phyloP scores from a whole-genome alignment of 257 asterid genomes.

The Leptodermis oblonga region DNA sequence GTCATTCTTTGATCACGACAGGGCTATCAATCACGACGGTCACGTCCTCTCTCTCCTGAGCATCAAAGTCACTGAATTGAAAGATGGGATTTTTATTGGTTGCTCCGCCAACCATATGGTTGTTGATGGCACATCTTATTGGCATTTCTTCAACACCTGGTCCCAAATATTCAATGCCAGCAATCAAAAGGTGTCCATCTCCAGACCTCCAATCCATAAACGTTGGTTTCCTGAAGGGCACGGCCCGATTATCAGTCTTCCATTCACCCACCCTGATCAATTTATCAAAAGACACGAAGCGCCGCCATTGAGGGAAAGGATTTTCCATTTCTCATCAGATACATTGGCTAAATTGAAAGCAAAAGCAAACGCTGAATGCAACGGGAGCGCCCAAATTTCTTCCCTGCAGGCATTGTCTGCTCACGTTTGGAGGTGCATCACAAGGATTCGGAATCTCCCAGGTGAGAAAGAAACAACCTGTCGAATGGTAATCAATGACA shows the following conservation, averaged over 20 bases:
- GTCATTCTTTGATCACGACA: conserved; percentile 27
- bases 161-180: conserved; percentile 16
- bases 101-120: no score
- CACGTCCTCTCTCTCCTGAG: no score
- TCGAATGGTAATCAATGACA: conserved; percentile 16
- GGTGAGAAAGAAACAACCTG: conserved; percentile 17
- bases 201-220: conserved; percentile 18
- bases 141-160: no score
- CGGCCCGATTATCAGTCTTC: conserved; percentile 4
- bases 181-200: conserved; percentile 7
- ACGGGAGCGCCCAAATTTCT: conserved; percentile 21
- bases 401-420: conserved; percentile 28
- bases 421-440: conserved; percentile 28
- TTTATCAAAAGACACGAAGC: conserved; percentile 15
- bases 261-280: conserved; percentile 13
- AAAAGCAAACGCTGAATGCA: conserved; percentile 28
- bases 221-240: conserved; percentile 27
- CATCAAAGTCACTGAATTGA: no score
- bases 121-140: no score
- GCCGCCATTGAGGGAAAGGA: conserved; percentile 21
- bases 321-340: conserved; percentile 25
- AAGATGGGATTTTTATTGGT: no score
- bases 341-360: conserved; percentile 24
- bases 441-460: conserved; percentile 14
- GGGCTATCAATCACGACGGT: conserved; percentile 41